Conservation (phyloP, 371 early-diverging fungal species). For the Mortierella sp. region DNA sequence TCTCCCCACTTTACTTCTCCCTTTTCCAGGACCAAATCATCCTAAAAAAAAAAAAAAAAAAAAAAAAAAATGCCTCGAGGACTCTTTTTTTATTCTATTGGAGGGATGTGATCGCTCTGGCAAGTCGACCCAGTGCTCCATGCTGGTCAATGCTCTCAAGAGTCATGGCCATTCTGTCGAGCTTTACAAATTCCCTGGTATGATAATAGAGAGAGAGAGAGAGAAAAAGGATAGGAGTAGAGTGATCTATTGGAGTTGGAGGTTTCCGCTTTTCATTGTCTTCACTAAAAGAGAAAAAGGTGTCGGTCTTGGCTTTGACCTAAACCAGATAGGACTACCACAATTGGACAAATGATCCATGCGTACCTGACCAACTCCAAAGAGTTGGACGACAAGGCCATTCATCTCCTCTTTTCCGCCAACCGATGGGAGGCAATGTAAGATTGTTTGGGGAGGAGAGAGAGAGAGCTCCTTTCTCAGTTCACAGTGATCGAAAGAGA, state of each 20-base stretch:
- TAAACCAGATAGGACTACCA: constrained; percentile 90
- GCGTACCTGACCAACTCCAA: constrained; percentile 78
- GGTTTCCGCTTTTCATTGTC: too few relatives aligned
- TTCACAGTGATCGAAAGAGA: too few relatives aligned
- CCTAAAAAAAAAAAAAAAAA: background rate
- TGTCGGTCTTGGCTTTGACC: too few relatives aligned
- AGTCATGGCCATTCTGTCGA: constrained; percentile 57
- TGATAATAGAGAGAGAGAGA: background rate
- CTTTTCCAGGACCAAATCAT: too few relatives aligned
- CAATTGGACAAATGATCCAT: constrained; percentile 93
- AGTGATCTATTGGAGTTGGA: too few relatives aligned
- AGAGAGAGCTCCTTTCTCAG: background rate
- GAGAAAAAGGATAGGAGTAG: too few relatives aligned
- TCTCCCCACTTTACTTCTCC: too few relatives aligned
- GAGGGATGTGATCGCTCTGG: constrained; percentile 98
- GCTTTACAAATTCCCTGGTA: constrained; percentile 83
- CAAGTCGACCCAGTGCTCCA: constrained; percentile 91
- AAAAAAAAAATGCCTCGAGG: constrained; percentile 71
- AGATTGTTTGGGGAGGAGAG: too few relatives aligned
- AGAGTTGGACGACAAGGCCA: constrained; percentile 84
- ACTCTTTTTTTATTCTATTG: constrained; percentile 91
- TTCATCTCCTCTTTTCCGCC: constrained; percentile 97
- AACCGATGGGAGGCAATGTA: constrained; percentile 84
- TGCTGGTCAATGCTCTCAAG: constrained; percentile 70
- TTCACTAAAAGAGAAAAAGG: too few relatives aligned